A percentile compares a stretch with the other conserved stretches of the same genome.
Conservation (phyloP, 352 stramenopile genomes). For the Salisapilia sapeloensis region DNA sequence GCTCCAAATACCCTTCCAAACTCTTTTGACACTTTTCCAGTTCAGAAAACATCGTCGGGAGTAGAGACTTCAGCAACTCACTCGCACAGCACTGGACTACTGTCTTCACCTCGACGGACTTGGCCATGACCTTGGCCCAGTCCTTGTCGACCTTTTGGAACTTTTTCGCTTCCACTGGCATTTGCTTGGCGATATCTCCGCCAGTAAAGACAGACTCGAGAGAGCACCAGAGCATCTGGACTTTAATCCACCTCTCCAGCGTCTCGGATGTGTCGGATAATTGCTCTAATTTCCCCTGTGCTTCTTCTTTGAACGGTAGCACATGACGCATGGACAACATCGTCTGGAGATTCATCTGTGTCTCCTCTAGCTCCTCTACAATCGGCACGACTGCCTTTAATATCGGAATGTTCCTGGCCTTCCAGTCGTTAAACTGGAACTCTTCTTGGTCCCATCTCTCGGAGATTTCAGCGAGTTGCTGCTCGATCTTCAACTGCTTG, state of each 20-base stretch:
- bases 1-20: slow-evolving; percentile 95
- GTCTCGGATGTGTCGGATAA: slow-evolving; percentile 95
- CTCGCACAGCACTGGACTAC: slow-evolving; percentile 90
- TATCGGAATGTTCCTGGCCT: slow-evolving; percentile 88
- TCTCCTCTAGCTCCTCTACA: slow-evolving; percentile 95
- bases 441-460: slow-evolving; percentile 87
- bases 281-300: slow-evolving; percentile 86
- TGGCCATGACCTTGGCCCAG: slow-evolving; percentile 97
- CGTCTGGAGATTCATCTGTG: slow-evolving; percentile 96
- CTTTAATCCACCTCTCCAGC: slow-evolving; percentile 95
- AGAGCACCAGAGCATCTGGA: slow-evolving; percentile 97
- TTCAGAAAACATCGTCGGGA: slow-evolving; percentile 95
- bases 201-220: slow-evolving; percentile 97
- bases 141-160: slow-evolving; percentile 97
- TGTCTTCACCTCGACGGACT: slow-evolving; percentile 81
- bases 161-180: slow-evolving; percentile 97
- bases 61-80: slow-evolving; percentile 92
- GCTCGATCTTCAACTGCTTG: slow-evolving; percentile 96
- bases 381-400: slow-evolving; percentile 91
- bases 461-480: slow-evolving; percentile 88
- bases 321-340: slow-evolving; percentile 97
- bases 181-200: slow-evolving; percentile 97
- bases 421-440: slow-evolving; percentile 93
- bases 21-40: slow-evolving; percentile 98
- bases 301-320: slow-evolving; percentile 91